Conservation (phyloP, 345 rosid species). For the Turnera subulata region DNA sequence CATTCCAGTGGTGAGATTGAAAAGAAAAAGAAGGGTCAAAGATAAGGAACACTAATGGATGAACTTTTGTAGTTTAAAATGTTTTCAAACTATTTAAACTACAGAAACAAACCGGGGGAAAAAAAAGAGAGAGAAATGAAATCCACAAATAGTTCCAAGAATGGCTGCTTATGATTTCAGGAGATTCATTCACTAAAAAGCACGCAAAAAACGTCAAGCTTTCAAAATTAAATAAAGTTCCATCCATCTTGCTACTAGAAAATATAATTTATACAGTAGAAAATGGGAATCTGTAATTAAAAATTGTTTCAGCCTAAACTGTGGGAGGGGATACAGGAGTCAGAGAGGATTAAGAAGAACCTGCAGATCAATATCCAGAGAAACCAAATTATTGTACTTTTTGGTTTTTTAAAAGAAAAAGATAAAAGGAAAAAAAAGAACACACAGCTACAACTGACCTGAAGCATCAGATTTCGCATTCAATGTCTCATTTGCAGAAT, state of each 20-base stretch:
- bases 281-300: too few species aligned
- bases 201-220: too few species aligned
- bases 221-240: too few species aligned
- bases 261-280: too few species aligned
- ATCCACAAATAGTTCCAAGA: too few species aligned
- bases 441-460: conserved; percentile 17
- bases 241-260: too few species aligned
- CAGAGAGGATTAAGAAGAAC: neutral
- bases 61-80: neutral
- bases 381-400: neutral
- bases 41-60: neutral
- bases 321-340: neutral
- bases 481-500: conserved; percentile 34
- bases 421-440: neutral
- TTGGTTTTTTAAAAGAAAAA: neutral
- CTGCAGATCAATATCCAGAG: neutral
- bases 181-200: too few species aligned
- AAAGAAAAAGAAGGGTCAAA: neutral
- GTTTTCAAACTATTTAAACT: neutral
- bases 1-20: neutral
- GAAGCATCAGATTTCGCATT: conserved; percentile 32
- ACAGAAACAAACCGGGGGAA: neutral
- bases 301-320: neutral
- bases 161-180: too few species aligned
- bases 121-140: neutral